phyloP scores from a whole-genome alignment of 2,329 filamentous ascomycete genomes.

The Incumbomyces lentus region DNA sequence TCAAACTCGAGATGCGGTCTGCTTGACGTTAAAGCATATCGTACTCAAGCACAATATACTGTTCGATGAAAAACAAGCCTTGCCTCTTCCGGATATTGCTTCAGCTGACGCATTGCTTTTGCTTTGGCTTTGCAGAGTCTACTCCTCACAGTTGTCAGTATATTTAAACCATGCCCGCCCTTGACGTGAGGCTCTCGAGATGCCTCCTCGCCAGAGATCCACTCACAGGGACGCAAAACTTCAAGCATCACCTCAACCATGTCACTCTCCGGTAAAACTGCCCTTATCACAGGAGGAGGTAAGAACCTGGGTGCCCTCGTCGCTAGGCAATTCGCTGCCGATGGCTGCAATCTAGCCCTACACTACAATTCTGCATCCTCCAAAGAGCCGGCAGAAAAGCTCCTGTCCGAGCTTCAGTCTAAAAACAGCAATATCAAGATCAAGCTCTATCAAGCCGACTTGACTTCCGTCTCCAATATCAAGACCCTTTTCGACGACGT shows the following conservation, averaged over 20 bases:
- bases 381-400: conserved; percentile 27
- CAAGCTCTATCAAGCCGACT: conserved; percentile 34
- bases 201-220: background rate
- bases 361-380: conserved; percentile 34
- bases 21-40: too few species aligned
- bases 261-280: conserved; percentile 30
- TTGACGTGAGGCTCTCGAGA: too few species aligned
- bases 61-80: too few species aligned
- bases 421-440: conserved; percentile 24
- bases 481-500: conserved; percentile 32
- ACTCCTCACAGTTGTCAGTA: too few species aligned
- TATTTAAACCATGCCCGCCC: too few species aligned
- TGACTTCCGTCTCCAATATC: conserved; percentile 33
- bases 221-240: background rate
- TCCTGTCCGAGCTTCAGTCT: conserved; percentile 30
- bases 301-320: conserved; percentile 35
- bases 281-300: conserved; percentile 34
- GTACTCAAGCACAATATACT: too few species aligned
- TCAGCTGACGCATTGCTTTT: too few species aligned
- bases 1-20: too few species aligned
- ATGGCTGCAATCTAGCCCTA: conserved; percentile 28
- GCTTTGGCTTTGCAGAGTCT: too few species aligned
- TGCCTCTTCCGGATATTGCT: too few species aligned
- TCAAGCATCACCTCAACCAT: too few species aligned
- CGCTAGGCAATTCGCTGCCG: conserved; percentile 27